phyloP scores from a whole-genome alignment of 2,329 filamentous ascomycete genomes.

The Paramyrothecium roridum region DNA sequence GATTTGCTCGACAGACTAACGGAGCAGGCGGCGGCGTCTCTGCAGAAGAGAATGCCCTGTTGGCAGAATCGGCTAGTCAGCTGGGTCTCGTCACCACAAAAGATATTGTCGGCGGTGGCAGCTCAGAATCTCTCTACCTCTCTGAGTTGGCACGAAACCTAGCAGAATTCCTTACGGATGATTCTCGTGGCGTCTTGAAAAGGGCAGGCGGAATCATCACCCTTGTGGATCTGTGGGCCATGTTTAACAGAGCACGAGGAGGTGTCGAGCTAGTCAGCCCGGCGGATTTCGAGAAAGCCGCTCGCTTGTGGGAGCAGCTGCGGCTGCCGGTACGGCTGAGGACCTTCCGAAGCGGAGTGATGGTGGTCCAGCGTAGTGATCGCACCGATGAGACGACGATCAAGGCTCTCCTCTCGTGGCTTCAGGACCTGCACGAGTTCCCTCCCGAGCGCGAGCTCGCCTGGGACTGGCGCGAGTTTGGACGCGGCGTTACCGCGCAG shows the following conservation, averaged over 20 bases:
- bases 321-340: conserved; percentile 82
- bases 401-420: conserved; percentile 70
- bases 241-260: conserved; percentile 90
- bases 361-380: conserved; percentile 86
- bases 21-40: conserved; percentile 56
- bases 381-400: conserved; percentile 90
- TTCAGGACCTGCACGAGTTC: conserved; percentile 67
- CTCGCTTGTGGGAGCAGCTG: conserved; percentile 81
- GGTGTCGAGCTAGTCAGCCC: conserved; percentile 94
- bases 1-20: conserved; percentile 69
- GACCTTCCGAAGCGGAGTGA: conserved; percentile 88
- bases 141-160: conserved; percentile 82
- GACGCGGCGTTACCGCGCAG: conserved; percentile 83
- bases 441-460: conserved; percentile 61
- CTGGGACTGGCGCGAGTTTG: conserved; percentile 78
- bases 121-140: conserved; percentile 80
- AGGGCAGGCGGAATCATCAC: conserved; percentile 85
- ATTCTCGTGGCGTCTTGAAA: conserved; percentile 72
- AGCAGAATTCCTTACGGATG: conserved; percentile 86
- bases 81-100: conserved; percentile 91
- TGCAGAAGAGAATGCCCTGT: conserved; percentile 68
- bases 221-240: conserved; percentile 86
- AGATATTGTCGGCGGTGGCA: conserved; percentile 79
- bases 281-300: conserved; percentile 86
- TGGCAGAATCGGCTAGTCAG: conserved; percentile 75